phyloP scores from a whole-genome alignment of 352 stramenopile species.

The Thraustotheca clavata region DNA sequence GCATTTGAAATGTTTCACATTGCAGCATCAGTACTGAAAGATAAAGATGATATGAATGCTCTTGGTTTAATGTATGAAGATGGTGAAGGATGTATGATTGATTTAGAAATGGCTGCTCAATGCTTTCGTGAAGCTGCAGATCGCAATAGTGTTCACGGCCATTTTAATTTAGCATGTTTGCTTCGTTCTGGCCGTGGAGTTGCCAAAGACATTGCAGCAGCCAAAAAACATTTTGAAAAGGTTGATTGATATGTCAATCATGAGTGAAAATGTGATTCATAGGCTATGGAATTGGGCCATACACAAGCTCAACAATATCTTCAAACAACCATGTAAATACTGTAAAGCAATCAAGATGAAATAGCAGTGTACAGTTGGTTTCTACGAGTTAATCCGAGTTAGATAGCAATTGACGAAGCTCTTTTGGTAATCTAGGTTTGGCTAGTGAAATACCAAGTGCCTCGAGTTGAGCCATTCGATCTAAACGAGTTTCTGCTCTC shows the following conservation, averaged over 20 bases:
- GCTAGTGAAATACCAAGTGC: neutral
- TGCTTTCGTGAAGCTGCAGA: constrained; percentile 48
- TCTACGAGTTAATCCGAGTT: no score
- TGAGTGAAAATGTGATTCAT: neutral
- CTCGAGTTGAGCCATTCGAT: neutral
- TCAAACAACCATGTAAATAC: constrained; percentile 16
- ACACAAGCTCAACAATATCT: constrained; percentile 47
- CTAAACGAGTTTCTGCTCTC: neutral
- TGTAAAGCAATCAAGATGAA: no score
- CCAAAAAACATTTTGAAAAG: constrained; percentile 52
- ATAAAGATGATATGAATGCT: constrained; percentile 59
- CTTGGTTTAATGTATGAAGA: constrained; percentile 79
- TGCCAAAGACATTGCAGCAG: constrained; percentile 39
- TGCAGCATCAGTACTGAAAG: constrained; percentile 32
- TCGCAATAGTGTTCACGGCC: constrained; percentile 40
- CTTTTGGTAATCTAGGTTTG: no score
- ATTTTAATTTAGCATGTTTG: constrained; percentile 74
- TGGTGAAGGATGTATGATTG: constrained; percentile 57
- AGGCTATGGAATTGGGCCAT: constrained; percentile 53
- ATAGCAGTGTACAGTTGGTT: neutral
- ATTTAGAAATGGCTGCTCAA: constrained; percentile 42
- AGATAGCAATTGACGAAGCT: no score
- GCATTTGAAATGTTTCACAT: constrained; percentile 48
- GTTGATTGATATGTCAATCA: constrained; percentile 8
- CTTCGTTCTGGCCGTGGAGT: constrained; percentile 56